A percentile compares a stretch with the other conserved stretches of the same genome.
Evolutionary conservation across 768 basidiomycete species (phyloP).

Genomic region (Porphyrellus cyaneotinctus): DNA sequence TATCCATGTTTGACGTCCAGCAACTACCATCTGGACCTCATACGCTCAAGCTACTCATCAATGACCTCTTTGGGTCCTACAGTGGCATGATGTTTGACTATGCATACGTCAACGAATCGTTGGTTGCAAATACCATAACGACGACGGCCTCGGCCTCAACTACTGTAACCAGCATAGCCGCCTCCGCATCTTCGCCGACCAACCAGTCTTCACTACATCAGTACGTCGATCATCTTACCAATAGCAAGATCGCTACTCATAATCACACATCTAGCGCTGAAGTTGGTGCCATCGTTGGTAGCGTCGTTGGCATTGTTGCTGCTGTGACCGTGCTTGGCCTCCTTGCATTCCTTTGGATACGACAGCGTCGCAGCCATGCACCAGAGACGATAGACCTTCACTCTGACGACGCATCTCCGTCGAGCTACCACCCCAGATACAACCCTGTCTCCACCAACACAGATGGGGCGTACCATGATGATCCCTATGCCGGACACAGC

Average conservation of each 20-base stretch:
- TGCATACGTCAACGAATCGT: conserved; percentile 18
- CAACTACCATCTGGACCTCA: conserved; percentile 15
- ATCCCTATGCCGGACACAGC: neutral
- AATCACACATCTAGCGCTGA: neutral
- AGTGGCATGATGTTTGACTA: conserved; percentile 27
- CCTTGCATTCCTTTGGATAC: conserved; percentile 10
- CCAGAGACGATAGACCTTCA: conserved; percentile 8
- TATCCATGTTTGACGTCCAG: conserved; percentile 25
- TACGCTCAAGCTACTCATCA: conserved; percentile 11
- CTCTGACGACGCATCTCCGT: neutral
- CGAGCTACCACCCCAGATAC: neutral
- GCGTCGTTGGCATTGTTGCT: conserved; percentile 9
- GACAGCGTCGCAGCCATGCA: conserved; percentile 1
- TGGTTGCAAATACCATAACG: conserved; percentile 7
- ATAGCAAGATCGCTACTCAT: neutral
- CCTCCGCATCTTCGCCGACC: neutral
- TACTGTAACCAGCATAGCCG: neutral
- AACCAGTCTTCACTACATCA: neutral
- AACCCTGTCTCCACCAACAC: neutral
- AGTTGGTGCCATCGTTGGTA: conserved; percentile 10
- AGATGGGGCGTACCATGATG: neutral
- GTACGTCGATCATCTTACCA: conserved; percentile 7
- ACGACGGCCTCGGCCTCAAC: neutral
- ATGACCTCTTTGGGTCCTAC: conserved; percentile 21
- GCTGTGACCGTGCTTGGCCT: conserved; percentile 4